Percentiles rank a stretch among this genome's conserved stretches.
Conservation (phyloP, 2,329 filamentous ascomycete genomes). For the Pseudogymnoascus verrucosus region DNA sequence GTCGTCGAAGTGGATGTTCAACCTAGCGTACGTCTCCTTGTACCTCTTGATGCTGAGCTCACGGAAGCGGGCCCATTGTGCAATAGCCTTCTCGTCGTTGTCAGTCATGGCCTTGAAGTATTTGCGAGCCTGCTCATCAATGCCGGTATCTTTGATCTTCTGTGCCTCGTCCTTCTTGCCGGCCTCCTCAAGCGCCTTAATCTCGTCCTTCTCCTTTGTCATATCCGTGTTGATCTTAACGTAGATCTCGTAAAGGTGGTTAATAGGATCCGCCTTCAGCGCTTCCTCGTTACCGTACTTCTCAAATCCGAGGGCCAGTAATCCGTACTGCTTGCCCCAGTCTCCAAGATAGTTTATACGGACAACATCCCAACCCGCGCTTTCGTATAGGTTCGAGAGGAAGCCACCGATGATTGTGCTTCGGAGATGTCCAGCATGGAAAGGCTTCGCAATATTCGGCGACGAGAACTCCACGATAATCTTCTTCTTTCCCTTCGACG, state of each 20-base stretch:
- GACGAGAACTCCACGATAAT: slow-evolving; percentile 76
- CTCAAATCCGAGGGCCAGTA: slow-evolving; percentile 66
- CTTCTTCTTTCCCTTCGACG: slow-evolving; percentile 38
- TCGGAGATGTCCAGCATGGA: slow-evolving; percentile 66
- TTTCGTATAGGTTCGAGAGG: slow-evolving; percentile 60
- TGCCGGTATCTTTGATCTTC: slow-evolving; percentile 44
- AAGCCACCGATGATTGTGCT: slow-evolving; percentile 73
- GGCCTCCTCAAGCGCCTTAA: slow-evolving; percentile 44
- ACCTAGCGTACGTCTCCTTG: slow-evolving; percentile 57
- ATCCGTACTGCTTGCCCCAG: slow-evolving; percentile 66
- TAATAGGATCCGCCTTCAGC: slow-evolving; percentile 65
- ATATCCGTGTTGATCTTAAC: slow-evolving; percentile 63
- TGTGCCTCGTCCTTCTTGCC: slow-evolving; percentile 39
- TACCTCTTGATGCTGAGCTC: slow-evolving; percentile 61
- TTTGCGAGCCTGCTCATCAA: slow-evolving; percentile 67
- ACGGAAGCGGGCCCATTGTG: slow-evolving; percentile 58
- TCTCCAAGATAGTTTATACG: slow-evolving; percentile 71
- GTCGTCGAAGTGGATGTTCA: slow-evolving; percentile 65
- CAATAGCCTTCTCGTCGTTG: slow-evolving; percentile 51
- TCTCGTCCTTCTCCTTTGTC: slow-evolving; percentile 55
- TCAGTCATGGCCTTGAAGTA: slow-evolving; percentile 69
- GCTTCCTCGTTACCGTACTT: slow-evolving; percentile 67
- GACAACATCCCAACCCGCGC: slow-evolving; percentile 61
- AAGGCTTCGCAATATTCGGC: slow-evolving; percentile 80
- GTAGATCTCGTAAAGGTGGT: slow-evolving; percentile 76